Conservation (phyloP, 2,329 filamentous ascomycete genomes). For the Cucurbitaria berberidis region DNA sequence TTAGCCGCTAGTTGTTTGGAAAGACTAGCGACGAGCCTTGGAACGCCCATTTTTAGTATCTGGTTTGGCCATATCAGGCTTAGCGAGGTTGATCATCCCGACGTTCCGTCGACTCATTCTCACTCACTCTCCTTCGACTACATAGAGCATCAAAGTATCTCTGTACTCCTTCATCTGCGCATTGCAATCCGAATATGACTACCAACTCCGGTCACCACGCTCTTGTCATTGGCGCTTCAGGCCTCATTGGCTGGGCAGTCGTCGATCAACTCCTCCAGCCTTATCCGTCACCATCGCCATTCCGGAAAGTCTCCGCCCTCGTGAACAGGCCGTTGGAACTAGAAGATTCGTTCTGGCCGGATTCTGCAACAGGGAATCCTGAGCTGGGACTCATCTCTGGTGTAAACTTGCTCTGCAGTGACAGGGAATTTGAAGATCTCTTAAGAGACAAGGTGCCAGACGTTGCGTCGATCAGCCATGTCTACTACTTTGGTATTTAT, state of each 20-base stretch:
- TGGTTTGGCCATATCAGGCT: too few species aligned
- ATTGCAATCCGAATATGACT: not conserved
- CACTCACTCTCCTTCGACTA: not conserved
- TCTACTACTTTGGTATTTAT: slow-evolving; percentile 46
- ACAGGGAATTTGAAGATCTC: slow-evolving; percentile 23
- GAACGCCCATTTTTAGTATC: too few species aligned
- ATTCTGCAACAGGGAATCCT: slow-evolving; percentile 6
- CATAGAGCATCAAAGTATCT: not conserved
- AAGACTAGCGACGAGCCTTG: too few species aligned
- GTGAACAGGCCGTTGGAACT: slow-evolving; percentile 46
- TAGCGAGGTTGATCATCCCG: too few species aligned
- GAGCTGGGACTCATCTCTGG: slow-evolving; percentile 42
- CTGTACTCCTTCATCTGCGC: not conserved
- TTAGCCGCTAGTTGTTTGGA: too few species aligned
- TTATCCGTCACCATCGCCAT: slow-evolving; percentile 43
- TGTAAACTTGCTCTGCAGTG: slow-evolving; percentile 38
- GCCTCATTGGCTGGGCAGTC: slow-evolving; percentile 52
- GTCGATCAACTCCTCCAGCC: slow-evolving; percentile 44
- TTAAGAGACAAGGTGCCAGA: slow-evolving; percentile 37
- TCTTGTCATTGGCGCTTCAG: slow-evolving; percentile 50
- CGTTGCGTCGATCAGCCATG: slow-evolving; percentile 41
- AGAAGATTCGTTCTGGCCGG: slow-evolving; percentile 46
- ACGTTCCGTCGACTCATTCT: not conserved
- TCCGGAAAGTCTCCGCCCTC: slow-evolving; percentile 47
- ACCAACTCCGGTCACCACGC: slow-evolving; percentile 32